These are phyloP conservation scores for Anthracocystis setariae DNA, from an alignment of 1,284 basidiomycete species.

Conservation along the genomic window DNA sequence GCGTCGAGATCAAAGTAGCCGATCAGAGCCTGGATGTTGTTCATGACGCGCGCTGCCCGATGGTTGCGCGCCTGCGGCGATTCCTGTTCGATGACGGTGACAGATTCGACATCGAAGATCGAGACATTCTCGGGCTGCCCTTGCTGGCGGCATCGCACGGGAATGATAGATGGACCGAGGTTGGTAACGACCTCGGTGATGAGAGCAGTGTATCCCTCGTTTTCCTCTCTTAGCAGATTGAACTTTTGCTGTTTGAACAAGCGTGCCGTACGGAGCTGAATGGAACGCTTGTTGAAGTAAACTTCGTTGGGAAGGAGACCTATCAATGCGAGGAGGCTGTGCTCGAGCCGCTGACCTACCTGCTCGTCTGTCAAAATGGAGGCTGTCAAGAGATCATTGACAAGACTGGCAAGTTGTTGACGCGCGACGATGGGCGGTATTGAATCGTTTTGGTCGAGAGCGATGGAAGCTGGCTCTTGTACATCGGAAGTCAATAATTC, in stretches of 20 bases:
- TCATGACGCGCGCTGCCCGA: slow-evolving; percentile 63
- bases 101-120: slow-evolving; percentile 15
- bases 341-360: slow-evolving; percentile 45
- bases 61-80: slow-evolving; percentile 39
- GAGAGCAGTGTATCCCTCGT: slow-evolving; percentile 94
- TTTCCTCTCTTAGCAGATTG: slow-evolving; percentile 95
- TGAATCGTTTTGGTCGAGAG: slow-evolving; percentile 7
- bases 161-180: slow-evolving; percentile 76
- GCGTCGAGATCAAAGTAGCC: slow-evolving; percentile 95
- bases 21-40: slow-evolving; percentile 59
- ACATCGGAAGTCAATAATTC: slow-evolving; percentile 22
- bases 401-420: slow-evolving; percentile 28
- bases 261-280: slow-evolving; percentile 61
- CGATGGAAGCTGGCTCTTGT: slow-evolving; percentile 6
- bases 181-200: slow-evolving; percentile 83
- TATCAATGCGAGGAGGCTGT: slow-evolving; percentile 45
- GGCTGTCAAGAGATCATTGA: slow-evolving; percentile 26
- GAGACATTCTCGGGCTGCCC: neutral
- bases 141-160: slow-evolving; percentile 70
- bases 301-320: slow-evolving; percentile 52
- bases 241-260: slow-evolving; percentile 97
- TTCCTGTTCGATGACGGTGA: slow-evolving; percentile 55
- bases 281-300: slow-evolving; percentile 53
- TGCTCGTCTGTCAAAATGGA: slow-evolving; percentile 16
- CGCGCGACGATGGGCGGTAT: slow-evolving; percentile 28